phyloP scores from a whole-genome alignment of 257 asterid species.

The Solanum chilense region DNA sequence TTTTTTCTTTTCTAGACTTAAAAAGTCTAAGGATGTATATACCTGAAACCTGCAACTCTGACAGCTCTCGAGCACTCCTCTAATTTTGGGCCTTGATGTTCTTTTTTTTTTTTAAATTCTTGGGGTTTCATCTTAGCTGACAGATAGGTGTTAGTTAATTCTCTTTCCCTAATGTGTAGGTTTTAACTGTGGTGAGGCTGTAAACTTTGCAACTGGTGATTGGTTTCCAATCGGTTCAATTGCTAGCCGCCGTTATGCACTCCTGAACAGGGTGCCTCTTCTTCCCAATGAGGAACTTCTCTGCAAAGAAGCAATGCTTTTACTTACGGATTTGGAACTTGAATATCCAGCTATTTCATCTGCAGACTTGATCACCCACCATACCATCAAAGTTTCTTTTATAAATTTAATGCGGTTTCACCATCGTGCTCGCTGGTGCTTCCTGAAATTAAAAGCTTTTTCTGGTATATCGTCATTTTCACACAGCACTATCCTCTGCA shows the following conservation, averaged over 20 bases:
- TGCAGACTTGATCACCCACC: slow-evolving; percentile 36
- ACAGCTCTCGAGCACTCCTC: neutral
- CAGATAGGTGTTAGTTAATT: neutral
- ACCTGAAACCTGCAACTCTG: neutral
- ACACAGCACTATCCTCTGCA: slow-evolving; percentile 85
- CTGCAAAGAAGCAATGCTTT: slow-evolving; percentile 90
- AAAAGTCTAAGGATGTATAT: neutral
- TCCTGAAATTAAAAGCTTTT: slow-evolving; percentile 37
- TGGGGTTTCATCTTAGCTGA: neutral
- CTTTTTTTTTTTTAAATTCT: neutral
- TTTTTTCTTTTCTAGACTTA: neutral
- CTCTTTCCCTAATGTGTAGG: slow-evolving; percentile 27
- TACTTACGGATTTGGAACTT: slow-evolving; percentile 20
- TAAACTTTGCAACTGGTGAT: slow-evolving; percentile 89
- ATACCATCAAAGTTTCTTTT: slow-evolving; percentile 56
- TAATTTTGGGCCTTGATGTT: neutral
- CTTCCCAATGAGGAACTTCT: slow-evolving; percentile 96
- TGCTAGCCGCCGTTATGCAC: slow-evolving; percentile 89
- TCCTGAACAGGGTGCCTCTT: slow-evolving; percentile 73
- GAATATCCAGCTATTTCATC: slow-evolving; percentile 30
- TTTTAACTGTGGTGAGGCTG: slow-evolving; percentile 98
- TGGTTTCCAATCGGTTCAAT: slow-evolving; percentile 92
- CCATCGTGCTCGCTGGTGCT: slow-evolving; percentile 84
- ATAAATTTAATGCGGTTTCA: slow-evolving; percentile 72
- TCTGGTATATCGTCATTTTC: slow-evolving; percentile 37